phyloP scores from a whole-genome alignment of 2,329 filamentous ascomycete species.

The Rasamsonia emersonii region DNA sequence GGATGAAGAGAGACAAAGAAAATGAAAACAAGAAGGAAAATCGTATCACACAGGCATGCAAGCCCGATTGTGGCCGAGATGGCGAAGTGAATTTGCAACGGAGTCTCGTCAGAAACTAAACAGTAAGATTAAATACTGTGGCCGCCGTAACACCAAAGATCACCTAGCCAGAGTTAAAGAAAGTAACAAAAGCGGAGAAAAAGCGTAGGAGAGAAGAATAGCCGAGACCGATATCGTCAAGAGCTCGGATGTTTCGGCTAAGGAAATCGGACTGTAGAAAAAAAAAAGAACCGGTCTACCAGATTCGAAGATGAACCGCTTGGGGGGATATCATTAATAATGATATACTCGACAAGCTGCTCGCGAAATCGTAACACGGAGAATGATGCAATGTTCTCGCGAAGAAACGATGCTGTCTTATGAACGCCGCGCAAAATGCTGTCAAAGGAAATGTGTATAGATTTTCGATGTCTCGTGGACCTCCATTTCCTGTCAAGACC shows the following conservation, averaged over 20 bases:
- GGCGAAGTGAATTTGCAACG: too few relatives aligned
- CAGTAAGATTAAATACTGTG: conserved; percentile 3
- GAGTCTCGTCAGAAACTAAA: too few relatives aligned
- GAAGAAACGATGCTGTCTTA: conserved; percentile 4
- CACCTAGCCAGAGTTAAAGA: not conserved
- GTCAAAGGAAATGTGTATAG: conserved; percentile 97
- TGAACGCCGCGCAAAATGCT: conserved; percentile 22
- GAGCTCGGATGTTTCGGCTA: conserved; percentile 3
- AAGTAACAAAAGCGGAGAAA: not conserved
- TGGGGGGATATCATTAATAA: conserved; percentile 1
- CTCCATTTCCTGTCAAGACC: conserved; percentile 80
- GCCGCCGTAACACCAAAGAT: conserved; percentile 5
- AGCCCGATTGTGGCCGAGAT: too few relatives aligned
- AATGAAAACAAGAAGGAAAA: conserved; percentile 9
- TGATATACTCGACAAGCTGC: conserved; percentile 2
- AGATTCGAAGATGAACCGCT: conserved; percentile 5
- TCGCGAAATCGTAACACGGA: conserved; percentile 5
- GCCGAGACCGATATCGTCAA: not conserved
- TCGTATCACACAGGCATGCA: conserved; percentile 2
- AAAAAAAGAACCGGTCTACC: conserved; percentile 5
- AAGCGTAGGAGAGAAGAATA: not conserved
- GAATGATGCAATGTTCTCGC: conserved; percentile 5
- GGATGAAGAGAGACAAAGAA: conserved; percentile 11
- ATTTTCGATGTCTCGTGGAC: conserved; percentile 98
- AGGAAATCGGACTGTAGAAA: conserved; percentile 5